Evolutionary conservation across 2,329 filamentous ascomycete genomes (phyloP), one percentile per base, ranked within the genome.

Genomic region (Raffaelea albimanens): DNA sequence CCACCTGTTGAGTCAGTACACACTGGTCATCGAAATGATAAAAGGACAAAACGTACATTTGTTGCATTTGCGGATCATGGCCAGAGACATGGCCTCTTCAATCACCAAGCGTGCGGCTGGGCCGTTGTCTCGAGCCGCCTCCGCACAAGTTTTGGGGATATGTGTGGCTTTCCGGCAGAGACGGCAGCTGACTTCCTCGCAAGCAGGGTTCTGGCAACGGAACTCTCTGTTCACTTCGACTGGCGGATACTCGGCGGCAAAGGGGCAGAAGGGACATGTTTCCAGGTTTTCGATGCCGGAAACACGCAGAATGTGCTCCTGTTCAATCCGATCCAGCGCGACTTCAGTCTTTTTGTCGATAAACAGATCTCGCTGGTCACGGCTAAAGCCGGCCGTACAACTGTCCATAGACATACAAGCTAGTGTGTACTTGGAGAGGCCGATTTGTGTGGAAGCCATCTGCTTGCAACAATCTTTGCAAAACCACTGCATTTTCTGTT

Each of bases 51-150:
- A 58, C 62, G 58, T 58, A 68, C 77, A 81, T 54, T 73, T 73
- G 56, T 87, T 87, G 69, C 88, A 95, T 23, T 70, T 79, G 19
- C 88, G 77, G 46, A 94, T 84, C 55, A 94, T 58, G 2, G 88
- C 88, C 16, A 76, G 73, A 2, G 85, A 87, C 84, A 90, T 91
- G 19, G 87, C 87, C 61, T 95, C 87, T 61, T 95, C 88, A 25
- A 94, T 78, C 3, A 70, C 63, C 53, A 83, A 84, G 16, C 85
- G 78, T 18, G 76, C 70, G 4, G 74, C 73, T 8, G 81, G 59
- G 1, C 80, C 78, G 36, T 72, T 73, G 2, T 87, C 80, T 19
- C 63, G 68, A 38, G 73, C 74, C 34, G 71, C 74, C 58, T 93
- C 83, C 31, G 80, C 74, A 56, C 88, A 95, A 1, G 73, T 81